Evolutionary conservation across 164 flowering plant species (phyloP), one percentile per base, ranked within the genome.

Genomic region (Magnolia changhungtana): DNA sequence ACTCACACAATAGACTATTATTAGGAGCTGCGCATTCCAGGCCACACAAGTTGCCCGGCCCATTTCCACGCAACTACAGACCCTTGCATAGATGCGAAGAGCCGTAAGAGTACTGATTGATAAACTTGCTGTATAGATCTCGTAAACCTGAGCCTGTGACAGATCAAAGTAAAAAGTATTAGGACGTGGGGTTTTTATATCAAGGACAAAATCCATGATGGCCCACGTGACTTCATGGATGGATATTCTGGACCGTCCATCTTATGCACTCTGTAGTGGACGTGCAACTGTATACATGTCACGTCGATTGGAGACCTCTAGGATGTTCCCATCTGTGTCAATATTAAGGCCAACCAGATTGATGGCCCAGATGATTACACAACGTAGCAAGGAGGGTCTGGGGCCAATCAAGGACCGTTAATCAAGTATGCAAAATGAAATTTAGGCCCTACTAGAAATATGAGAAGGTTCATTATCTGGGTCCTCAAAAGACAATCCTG

Each of bases 1-100:
- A 6, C 85, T 82, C 19, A 83, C 88, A 52, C 72, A 45, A 74
- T 87, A 83, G 70, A 87, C 29, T 66, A 78, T 82, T 71, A 84
- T 79, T 8, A 79, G 64, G 50, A 87, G 90, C 75, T 84, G 83
- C 58, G 83, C 72, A 66, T 86, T 74, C 85, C 87, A 84, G 14
- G 78, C 81, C 11, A 83, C 24, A 0, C 24, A 24, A 24, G 24
- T 24, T 24, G 24, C 24, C 24, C 24, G 24, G 24, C 24, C 24
- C 24, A 65, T 80, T 52, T 86, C 90, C 87, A 85, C 50, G 88
- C 79, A 19, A 87, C 77, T 49, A 83, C 8, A 49, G 83, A 78
- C 37, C 83, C 83, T 78, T 87, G 85, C 70, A 87, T 0, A n/a
- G 85, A 69, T 6, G 85, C 88, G 72, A 86, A 74, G 78, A 88